These are phyloP conservation scores for Wallemia hederae DNA, from an alignment of 1,284 basidiomycete genomes.

Conservation along the genomic window DNA sequence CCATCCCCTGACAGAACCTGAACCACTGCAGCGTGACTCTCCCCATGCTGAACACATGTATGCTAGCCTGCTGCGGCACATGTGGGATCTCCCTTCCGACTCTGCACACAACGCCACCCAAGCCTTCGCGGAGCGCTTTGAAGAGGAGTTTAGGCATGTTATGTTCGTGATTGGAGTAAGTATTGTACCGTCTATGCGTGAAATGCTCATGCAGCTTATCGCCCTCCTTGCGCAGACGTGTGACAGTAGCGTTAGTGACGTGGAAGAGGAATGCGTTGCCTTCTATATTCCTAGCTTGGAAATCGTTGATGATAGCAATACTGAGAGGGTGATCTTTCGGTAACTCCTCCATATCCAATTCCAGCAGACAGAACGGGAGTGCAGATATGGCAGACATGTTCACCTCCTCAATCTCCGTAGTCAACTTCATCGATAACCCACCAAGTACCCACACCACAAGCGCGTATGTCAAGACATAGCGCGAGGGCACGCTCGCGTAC, in stretches of 20 bases:
- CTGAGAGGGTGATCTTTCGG: neutral
- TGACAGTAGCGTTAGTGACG: neutral
- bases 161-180: neutral
- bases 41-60: neutral
- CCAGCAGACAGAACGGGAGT: neutral
- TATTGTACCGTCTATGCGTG: neutral
- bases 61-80: neutral
- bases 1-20: neutral
- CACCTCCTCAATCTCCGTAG: neutral
- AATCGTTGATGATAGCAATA: neutral
- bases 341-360: neutral
- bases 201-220: neutral
- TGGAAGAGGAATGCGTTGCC: neutral
- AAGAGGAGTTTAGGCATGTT: neutral
- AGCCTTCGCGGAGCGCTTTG: neutral
- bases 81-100: neutral
- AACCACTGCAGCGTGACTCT: neutral
- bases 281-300: neutral
- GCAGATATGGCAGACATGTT: neutral
- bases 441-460: neutral
- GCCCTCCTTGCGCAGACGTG: neutral
- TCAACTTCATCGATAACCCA: neutral
- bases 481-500: neutral
- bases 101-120: neutral
- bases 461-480: neutral